Evolutionary conservation across 1,139 yeast genomes (phyloP).

Genomic region (Lodderomyces beijingensis): DNA sequence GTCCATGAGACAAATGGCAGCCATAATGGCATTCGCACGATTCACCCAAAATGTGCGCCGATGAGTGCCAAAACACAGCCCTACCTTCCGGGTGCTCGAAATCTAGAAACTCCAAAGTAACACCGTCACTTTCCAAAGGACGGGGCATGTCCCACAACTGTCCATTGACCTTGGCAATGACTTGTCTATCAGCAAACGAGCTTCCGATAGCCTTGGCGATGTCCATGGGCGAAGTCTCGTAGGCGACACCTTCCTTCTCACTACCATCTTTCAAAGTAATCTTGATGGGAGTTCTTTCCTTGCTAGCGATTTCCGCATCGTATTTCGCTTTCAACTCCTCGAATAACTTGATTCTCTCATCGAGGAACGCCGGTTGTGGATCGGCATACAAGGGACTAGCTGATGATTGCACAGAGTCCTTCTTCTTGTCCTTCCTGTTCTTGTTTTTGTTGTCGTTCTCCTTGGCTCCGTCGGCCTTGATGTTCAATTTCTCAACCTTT

Average conservation of each 20-base stretch:
- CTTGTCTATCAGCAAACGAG: slow-evolving; percentile 77
- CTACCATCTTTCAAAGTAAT: slow-evolving; percentile 87
- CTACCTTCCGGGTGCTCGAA: slow-evolving; percentile 84
- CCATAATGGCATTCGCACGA: slow-evolving; percentile 96
- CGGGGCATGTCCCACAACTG: slow-evolving; percentile 92
- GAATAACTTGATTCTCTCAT: slow-evolving; percentile 72
- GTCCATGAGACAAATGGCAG: slow-evolving; percentile 84
- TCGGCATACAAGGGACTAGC: slow-evolving; percentile 42
- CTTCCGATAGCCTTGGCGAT: slow-evolving; percentile 84
- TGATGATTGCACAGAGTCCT: slow-evolving; percentile 1
- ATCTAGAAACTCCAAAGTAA: slow-evolving; percentile 61
- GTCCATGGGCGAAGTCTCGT: slow-evolving; percentile 86
- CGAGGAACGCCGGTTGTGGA: slow-evolving; percentile 82
- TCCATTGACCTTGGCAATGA: slow-evolving; percentile 88
- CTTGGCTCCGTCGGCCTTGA: slow-evolving; percentile 1
- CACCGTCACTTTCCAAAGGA: slow-evolving; percentile 74
- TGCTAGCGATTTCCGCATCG: slow-evolving; percentile 65
- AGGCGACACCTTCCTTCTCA: slow-evolving; percentile 71
- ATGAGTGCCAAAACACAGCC: slow-evolving; percentile 97
- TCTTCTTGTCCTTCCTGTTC: slow-evolving; percentile 1
- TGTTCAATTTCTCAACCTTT: slow-evolving; percentile 6
- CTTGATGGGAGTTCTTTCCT: slow-evolving; percentile 57
- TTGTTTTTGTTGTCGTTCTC: slow-evolving; percentile 1
- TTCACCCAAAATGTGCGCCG: slow-evolving; percentile 98
- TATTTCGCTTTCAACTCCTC: slow-evolving; percentile 76